Percentiles rank a stretch among this genome's conserved stretches.
These are phyloP conservation scores for Cyamopsis tetragonoloba DNA, from an alignment of 306 rosid species.

Conservation along the genomic window DNA sequence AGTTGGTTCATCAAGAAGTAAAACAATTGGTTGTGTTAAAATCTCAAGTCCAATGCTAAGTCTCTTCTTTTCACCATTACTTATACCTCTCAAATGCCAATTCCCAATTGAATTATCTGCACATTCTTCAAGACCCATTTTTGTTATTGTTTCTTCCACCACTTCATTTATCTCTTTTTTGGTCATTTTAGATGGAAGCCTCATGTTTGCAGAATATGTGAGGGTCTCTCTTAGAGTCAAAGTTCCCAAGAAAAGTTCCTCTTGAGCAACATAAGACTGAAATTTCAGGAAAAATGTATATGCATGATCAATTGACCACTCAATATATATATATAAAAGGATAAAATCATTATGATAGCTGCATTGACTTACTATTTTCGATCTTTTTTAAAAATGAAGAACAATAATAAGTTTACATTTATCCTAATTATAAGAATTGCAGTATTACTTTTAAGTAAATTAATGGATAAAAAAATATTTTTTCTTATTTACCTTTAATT, in stretches of 20 bases:
- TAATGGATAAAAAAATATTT: too few relatives aligned
- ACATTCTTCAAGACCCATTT: conserved; percentile 80
- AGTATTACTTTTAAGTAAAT: too few relatives aligned
- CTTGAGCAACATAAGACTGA: conserved; percentile 81
- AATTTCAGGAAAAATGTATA: conserved; percentile 1
- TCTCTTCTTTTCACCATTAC: conserved; percentile 77
- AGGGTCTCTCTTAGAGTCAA: conserved; percentile 68
- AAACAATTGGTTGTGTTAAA: conserved; percentile 51
- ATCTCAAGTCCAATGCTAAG: conserved; percentile 73
- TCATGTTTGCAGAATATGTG: conserved; percentile 56
- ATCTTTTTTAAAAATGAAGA: too few relatives aligned
- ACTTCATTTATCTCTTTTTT: conserved; percentile 45
- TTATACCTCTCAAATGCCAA: conserved; percentile 73
- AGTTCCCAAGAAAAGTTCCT: conserved; percentile 63
- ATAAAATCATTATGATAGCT: too few relatives aligned
- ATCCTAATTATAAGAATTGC: too few relatives aligned
- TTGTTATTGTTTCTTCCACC: conserved; percentile 46
- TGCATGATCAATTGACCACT: too few relatives aligned
- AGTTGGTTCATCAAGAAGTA: conserved; percentile 83
- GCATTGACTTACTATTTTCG: too few relatives aligned
- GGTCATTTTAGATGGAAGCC: conserved; percentile 53
- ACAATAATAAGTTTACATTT: too few relatives aligned
- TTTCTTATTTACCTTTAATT: too few relatives aligned
- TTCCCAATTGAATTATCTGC: conserved; percentile 60
- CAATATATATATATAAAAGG: too few relatives aligned